Percentiles rank a stretch among this genome's conserved stretches.
Conservation (phyloP, 306 rosid genomes). For the Begonia fuchsioides region DNA sequence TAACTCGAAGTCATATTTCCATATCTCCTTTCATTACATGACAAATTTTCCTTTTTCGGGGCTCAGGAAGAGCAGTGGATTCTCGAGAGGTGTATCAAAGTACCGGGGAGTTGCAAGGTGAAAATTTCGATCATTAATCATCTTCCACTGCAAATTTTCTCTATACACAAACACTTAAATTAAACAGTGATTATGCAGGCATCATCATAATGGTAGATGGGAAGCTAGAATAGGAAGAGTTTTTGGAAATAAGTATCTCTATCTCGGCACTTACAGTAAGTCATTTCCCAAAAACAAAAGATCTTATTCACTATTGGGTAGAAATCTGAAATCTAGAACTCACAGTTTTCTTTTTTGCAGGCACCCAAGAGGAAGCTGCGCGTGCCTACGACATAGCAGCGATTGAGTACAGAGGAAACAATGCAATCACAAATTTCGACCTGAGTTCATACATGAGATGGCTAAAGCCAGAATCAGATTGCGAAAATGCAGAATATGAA, state of each 20-base stretch:
- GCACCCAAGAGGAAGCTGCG: slow-evolving; percentile 90
- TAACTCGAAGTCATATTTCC: neutral
- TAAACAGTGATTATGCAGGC: slow-evolving; percentile 24
- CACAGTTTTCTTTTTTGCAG: slow-evolving; percentile 7
- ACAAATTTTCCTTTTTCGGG: too few species aligned
- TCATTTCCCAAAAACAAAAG: neutral
- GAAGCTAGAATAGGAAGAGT: slow-evolving; percentile 94
- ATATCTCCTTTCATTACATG: too few species aligned
- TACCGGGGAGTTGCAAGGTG: slow-evolving; percentile 91
- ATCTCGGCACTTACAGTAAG: slow-evolving; percentile 83
- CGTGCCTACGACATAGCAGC: slow-evolving; percentile 85
- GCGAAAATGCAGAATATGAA: too few species aligned
- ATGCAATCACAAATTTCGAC: slow-evolving; percentile 86
- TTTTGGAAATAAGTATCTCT: slow-evolving; percentile 88
- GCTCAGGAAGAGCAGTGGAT: slow-evolving; percentile 80
- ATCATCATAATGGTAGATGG: slow-evolving; percentile 93
- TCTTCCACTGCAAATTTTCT: neutral
- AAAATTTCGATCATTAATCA: neutral
- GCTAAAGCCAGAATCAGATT: slow-evolving; percentile 36
- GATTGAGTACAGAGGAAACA: slow-evolving; percentile 74
- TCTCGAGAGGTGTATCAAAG: slow-evolving; percentile 89
- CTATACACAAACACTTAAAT: neutral
- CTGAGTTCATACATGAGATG: slow-evolving; percentile 66
- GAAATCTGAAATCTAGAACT: neutral
- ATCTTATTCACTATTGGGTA: neutral